Conservation (phyloP, 371 early-diverging fungal species). For the Parasitella parasitica region DNA sequence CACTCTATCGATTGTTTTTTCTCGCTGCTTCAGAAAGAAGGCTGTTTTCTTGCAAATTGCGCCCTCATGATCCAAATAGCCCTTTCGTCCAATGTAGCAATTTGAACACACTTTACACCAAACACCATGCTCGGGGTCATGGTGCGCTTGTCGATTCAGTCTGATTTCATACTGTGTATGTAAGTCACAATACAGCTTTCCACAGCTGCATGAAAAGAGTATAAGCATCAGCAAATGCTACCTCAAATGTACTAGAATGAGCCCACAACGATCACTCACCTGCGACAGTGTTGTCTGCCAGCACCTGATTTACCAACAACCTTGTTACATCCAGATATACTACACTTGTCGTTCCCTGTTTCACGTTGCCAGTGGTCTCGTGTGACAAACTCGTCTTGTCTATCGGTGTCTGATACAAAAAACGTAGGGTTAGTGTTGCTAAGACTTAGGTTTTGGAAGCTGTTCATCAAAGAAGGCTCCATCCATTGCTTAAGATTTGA, state of each 20-base stretch:
- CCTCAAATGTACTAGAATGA: no score
- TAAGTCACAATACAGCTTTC: slow-evolving; percentile 67
- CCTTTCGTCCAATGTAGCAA: slow-evolving; percentile 62
- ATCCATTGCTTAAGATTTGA: slow-evolving; percentile 21
- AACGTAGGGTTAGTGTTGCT: slow-evolving; percentile 19
- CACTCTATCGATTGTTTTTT: slow-evolving; percentile 60
- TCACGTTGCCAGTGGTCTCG: slow-evolving; percentile 59
- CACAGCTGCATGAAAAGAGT: slow-evolving; percentile 55
- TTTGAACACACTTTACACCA: slow-evolving; percentile 77
- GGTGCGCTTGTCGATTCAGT: slow-evolving; percentile 63
- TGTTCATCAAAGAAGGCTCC: slow-evolving; percentile 31
- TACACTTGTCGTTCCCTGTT: slow-evolving; percentile 41
- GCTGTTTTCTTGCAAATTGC: slow-evolving; percentile 52
- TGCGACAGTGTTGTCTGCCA: slow-evolving; percentile 51
- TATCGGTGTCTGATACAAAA: slow-evolving; percentile 38
- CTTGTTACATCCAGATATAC: slow-evolving; percentile 40
- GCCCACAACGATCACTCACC: no score
- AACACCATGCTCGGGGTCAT: slow-evolving; percentile 70
- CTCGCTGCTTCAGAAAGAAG: slow-evolving; percentile 59
- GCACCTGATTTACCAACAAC: slow-evolving; percentile 36
- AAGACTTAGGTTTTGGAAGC: slow-evolving; percentile 22
- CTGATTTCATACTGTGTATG: slow-evolving; percentile 74
- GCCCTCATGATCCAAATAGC: slow-evolving; percentile 44
- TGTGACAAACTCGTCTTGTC: slow-evolving; percentile 41
- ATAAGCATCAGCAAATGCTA: neutral